Evolutionary conservation across 2,329 filamentous ascomycete species (phyloP).

Genomic region (Pochonia chlamydosporia): DNA sequence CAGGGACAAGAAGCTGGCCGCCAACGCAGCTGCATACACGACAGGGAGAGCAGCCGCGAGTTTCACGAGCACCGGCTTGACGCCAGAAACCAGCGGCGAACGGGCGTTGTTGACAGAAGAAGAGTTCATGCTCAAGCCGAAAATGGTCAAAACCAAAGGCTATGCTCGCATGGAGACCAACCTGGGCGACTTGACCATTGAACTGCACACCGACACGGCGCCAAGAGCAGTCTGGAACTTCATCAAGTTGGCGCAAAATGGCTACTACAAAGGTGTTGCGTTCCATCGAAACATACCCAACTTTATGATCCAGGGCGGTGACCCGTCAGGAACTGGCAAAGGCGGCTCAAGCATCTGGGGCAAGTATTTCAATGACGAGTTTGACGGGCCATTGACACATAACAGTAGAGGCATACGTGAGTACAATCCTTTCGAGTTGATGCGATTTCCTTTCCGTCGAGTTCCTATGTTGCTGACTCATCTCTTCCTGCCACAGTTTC

Average conservation of each 20-base stretch:
- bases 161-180: slow-evolving; percentile 89
- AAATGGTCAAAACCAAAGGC: slow-evolving; percentile 81
- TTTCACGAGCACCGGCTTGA: slow-evolving; percentile 91
- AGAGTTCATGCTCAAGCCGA: slow-evolving; percentile 92
- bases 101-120: slow-evolving; percentile 84
- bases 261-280: slow-evolving; percentile 76
- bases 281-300: slow-evolving; percentile 94
- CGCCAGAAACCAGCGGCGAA: slow-evolving; percentile 83
- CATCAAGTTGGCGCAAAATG: slow-evolving; percentile 76
- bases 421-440: too few relatives aligned
- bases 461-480: too few relatives aligned
- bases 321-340: slow-evolving; percentile 85
- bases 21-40: slow-evolving; percentile 86
- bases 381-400: slow-evolving; percentile 84
- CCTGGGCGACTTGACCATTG: slow-evolving; percentile 77
- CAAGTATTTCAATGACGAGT: slow-evolving; percentile 89
- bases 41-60: slow-evolving; percentile 88
- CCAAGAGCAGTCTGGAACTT: slow-evolving; percentile 98
- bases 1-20: slow-evolving; percentile 56
- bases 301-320: slow-evolving; percentile 98
- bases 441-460: too few relatives aligned
- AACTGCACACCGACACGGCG: slow-evolving; percentile 84
- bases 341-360: slow-evolving; percentile 92
- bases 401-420: slow-evolving; percentile 63
- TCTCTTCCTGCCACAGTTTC: slow-evolving; percentile 36